Base-by-base conservation (phyloP, 345 rosid species). In the Hypericum androsaemum region DNA sequence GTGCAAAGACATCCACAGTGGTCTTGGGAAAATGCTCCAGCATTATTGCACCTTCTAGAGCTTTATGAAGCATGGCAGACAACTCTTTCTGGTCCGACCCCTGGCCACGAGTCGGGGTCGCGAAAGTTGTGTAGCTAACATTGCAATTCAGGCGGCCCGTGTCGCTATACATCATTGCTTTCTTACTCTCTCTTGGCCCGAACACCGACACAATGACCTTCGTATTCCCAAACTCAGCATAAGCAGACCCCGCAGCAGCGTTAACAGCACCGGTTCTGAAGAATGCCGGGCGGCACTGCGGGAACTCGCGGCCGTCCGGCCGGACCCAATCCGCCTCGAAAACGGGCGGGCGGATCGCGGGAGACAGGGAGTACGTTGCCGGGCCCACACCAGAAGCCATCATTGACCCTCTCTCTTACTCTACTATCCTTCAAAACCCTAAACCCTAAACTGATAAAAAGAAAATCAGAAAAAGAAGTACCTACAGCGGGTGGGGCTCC, bases 141-240 rank as follows among this genome's bases (percentile, higher is more conserved):
- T 70, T 78, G 73, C 98, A 88, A 62, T 92, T 92, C 57, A 88
- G 57, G 50, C 89, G 61, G 37, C 98, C 98, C 40, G 64, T 72
- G 52, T 85, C 94, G 52, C 94, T 83, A 53, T 81, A 92, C 84
- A 60, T 72, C 92, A 81, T 85, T 17, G 98, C 94, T 72, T 88
- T 92, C 81, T 85, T 88, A 70, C 94, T 92, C 68, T 92, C 97
- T 67, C 95, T 80, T n/a, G 98, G 98, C 55, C 98, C 98, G 71
- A 88, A 92, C 97, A 92, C 88, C 5, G 98, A 92, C 56, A 88
- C 97, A 37, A 92, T 88, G 64, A 88, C 98, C 72, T 92, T 83
- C 37, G 97, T 88, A 60, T 81, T 83, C 49, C 95, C 98, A 62
- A 88, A 81, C 71, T 88, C 97, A 37, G 95, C 97, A 69, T 85